A percentile compares a stretch with the other conserved stretches of the same genome.
These are phyloP conservation scores for Apophysomyces variabilis DNA, from an alignment of 371 early-diverging fungal genomes.

Conservation along the genomic window DNA sequence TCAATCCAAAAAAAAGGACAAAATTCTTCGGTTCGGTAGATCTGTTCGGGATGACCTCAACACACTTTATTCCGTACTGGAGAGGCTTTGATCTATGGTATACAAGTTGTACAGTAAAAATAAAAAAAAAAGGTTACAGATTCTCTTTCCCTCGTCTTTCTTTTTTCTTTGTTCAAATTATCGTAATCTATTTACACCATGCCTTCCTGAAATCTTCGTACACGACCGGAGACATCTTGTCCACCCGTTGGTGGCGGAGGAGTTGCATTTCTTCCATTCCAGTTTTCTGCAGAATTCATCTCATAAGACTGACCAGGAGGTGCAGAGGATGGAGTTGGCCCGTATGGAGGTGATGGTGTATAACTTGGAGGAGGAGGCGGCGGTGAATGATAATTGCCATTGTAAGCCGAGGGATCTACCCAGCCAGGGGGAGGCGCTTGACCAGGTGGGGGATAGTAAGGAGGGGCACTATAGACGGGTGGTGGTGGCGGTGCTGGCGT, in stretches of 20 bases:
- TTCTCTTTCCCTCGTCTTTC: not conserved
- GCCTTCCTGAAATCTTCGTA: conserved; percentile 14
- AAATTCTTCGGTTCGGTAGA: conserved; percentile 66
- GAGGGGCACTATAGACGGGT: conserved; percentile 19
- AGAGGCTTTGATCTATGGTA: conserved; percentile 37
- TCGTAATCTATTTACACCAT: not conserved
- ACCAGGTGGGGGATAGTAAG: conserved; percentile 23
- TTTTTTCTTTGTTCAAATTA: not conserved
- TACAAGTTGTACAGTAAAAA: not conserved
- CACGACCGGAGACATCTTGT: conserved; percentile 10
- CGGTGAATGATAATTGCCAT: conserved; percentile 36
- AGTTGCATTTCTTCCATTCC: conserved; percentile 10
- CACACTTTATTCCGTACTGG: conserved; percentile 59
- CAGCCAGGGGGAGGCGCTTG: conserved; percentile 42
- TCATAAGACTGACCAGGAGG: conserved; percentile 25
- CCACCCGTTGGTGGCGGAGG: conserved; percentile 11
- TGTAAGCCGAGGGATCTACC: conserved; percentile 61
- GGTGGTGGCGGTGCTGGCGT: conserved; percentile 22
- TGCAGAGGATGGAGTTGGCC: not conserved
- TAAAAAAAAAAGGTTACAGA: not conserved
- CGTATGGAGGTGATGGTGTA: conserved; percentile 13
- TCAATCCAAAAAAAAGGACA: conserved; percentile 38
- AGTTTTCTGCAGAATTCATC: conserved; percentile 25
- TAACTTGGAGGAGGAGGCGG: conserved; percentile 28
- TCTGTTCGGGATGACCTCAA: conserved; percentile 64